Evolutionary conservation across 306 rosid genomes (phyloP).

Genomic region (Cicer bijugum): DNA sequence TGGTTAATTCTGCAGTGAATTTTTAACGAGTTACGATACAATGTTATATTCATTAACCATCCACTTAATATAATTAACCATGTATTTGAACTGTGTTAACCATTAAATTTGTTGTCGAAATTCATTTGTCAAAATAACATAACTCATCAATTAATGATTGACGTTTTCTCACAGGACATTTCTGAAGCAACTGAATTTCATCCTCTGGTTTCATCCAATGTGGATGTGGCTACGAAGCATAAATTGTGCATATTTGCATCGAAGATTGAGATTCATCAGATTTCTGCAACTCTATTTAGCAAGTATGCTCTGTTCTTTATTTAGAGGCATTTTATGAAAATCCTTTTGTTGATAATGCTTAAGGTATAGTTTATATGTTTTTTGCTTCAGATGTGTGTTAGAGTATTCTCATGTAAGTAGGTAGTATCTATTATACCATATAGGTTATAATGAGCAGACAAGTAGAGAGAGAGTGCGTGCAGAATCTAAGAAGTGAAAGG

Average conservation of each 20-base stretch:
- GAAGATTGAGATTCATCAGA: conserved; percentile 63
- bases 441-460: neutral
- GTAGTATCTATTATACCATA: neutral
- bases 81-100: too few species aligned
- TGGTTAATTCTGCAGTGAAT: too few species aligned
- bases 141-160: neutral
- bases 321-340: conserved; percentile 32
- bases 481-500: neutral
- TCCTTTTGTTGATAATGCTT: conserved; percentile 21
- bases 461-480: neutral
- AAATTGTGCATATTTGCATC: conserved; percentile 57
- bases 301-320: conserved; percentile 58
- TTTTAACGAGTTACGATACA: too few species aligned
- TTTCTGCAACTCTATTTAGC: conserved; percentile 67
- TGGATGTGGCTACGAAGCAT: conserved; percentile 54
- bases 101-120: too few species aligned
- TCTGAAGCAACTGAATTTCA: conserved; percentile 86
- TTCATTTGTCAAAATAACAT: too few species aligned
- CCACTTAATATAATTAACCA: too few species aligned
- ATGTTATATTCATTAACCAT: too few species aligned
- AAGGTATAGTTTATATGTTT: conserved; percentile 10
- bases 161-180: conserved; percentile 66
- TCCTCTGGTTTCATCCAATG: conserved; percentile 61
- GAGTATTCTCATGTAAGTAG: neutral
- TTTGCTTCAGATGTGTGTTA: neutral